phyloP scores from a whole-genome alignment of 768 basidiomycete genomes.

The Cystobasidium ongulense region DNA sequence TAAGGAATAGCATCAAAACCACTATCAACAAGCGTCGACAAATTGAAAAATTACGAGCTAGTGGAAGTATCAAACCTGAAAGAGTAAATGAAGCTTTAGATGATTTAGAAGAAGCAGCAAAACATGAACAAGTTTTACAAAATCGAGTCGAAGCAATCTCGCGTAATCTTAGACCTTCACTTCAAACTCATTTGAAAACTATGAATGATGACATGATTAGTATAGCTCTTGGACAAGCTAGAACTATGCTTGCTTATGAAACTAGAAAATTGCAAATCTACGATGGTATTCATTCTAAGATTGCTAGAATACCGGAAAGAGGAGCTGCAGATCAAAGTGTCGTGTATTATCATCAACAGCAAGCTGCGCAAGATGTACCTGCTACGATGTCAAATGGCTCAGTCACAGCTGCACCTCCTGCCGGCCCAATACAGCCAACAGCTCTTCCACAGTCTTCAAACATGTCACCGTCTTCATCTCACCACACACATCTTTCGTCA shows the following conservation, averaged over 20 bases:
- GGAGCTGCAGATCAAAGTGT: neutral
- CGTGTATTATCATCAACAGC: conserved; percentile 11
- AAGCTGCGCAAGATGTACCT: neutral
- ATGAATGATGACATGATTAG: conserved; percentile 86
- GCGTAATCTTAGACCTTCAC: conserved; percentile 77
- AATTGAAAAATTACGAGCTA: conserved; percentile 79
- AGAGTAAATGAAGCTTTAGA: conserved; percentile 84
- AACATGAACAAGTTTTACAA: conserved; percentile 75
- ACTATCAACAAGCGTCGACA: conserved; percentile 86
- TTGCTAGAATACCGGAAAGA: conserved; percentile 10
- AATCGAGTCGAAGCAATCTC: conserved; percentile 87
- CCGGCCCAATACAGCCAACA: neutral
- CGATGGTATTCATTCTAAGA: conserved; percentile 48
- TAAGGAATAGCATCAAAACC: conserved; percentile 82
- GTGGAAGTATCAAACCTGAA: conserved; percentile 66
- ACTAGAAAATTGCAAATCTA: conserved; percentile 77
- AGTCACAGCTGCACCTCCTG: neutral
- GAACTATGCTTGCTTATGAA: conserved; percentile 85
- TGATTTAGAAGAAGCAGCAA: conserved; percentile 90
- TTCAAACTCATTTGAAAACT: conserved; percentile 72
- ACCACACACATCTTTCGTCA: neutral
- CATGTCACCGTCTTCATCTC: neutral
- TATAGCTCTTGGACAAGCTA: conserved; percentile 83
- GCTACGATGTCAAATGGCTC: neutral
- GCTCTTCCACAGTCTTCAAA: no score